These are phyloP conservation scores for Hemerocallis citrina DNA, from an alignment of 106 monocot genomes.

Conservation along the genomic window DNA sequence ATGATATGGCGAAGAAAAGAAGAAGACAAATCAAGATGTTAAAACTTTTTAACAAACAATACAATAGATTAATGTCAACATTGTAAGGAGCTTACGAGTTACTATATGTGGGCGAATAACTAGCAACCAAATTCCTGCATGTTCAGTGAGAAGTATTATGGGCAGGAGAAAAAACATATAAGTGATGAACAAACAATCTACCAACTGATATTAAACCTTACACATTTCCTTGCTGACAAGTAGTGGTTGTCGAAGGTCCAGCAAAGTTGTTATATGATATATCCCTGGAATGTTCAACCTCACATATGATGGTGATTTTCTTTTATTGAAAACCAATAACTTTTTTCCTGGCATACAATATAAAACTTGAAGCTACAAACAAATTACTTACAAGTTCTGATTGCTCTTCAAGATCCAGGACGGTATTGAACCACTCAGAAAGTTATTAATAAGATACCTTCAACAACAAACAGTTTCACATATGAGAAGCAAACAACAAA, in stretches of 20 bases:
- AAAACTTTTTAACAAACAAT: too few relatives aligned
- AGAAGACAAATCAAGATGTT: too few relatives aligned
- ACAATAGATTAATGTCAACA: too few relatives aligned
- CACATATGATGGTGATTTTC: too few relatives aligned
- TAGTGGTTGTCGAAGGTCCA: constrained; percentile 11
- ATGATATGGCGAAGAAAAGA: not conserved
- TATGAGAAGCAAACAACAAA: too few relatives aligned
- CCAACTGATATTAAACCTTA: constrained; percentile 9
- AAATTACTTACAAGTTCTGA: constrained; percentile 38
- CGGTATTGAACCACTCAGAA: constrained; percentile 58
- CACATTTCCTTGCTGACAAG: constrained; percentile 31
- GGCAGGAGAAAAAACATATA: not conserved
- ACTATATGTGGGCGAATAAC: constrained; percentile 24
- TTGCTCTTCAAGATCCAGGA: constrained; percentile 45
- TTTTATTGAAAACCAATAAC: too few relatives aligned
- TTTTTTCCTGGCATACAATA: too few relatives aligned
- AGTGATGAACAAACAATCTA: not conserved
- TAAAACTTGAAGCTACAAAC: too few relatives aligned
- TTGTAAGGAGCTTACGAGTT: not conserved
- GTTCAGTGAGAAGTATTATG: not conserved
- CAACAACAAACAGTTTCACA: not conserved
- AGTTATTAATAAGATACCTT: constrained; percentile 69
- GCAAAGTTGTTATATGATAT: constrained; percentile 59
- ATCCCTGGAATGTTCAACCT: constrained; percentile 33
- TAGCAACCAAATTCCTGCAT: constrained; percentile 29